Conservation (phyloP, 768 basidiomycete genomes). For the Lepiota venenata region DNA sequence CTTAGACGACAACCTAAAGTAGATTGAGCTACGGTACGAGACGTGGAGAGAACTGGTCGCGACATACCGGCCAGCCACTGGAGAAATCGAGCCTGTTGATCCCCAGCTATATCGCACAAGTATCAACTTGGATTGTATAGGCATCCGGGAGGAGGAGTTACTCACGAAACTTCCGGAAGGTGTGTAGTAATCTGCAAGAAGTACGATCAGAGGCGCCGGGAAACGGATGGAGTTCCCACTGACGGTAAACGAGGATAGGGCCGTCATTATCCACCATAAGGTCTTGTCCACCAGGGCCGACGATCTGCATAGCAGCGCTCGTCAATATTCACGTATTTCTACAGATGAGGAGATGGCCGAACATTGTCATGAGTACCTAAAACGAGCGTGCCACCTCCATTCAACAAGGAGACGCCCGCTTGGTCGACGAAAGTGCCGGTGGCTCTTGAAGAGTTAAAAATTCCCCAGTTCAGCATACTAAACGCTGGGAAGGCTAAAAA, state of each 20-base stretch:
- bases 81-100: conserved; percentile 48
- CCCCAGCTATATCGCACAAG: conserved; percentile 26
- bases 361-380: conserved; percentile 41
- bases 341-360: conserved; percentile 9
- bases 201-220: neutral
- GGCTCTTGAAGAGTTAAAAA: conserved; percentile 22
- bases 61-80: conserved; percentile 45
- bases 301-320: conserved; percentile 27
- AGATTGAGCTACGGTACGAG: too few relatives aligned
- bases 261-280: conserved; percentile 42
- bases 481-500: neutral
- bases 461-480: neutral
- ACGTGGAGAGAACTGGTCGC: neutral
- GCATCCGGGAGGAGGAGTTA: neutral
- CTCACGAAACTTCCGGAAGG: conserved; percentile 40
- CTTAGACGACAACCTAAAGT: too few relatives aligned
- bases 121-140: neutral
- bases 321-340: neutral
- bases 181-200: conserved; percentile 45
- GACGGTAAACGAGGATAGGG: conserved; percentile 48
- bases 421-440: conserved; percentile 46
- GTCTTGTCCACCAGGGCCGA: conserved; percentile 56
- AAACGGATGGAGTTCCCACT: conserved; percentile 16
- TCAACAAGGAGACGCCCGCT: conserved; percentile 37
- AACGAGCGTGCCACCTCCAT: conserved; percentile 52